A percentile compares a stretch with the other conserved stretches of the same genome.
Evolutionary conservation across 192 early-diverging fungal species (phyloP).

Genomic region (Pilaira anomala): DNA sequence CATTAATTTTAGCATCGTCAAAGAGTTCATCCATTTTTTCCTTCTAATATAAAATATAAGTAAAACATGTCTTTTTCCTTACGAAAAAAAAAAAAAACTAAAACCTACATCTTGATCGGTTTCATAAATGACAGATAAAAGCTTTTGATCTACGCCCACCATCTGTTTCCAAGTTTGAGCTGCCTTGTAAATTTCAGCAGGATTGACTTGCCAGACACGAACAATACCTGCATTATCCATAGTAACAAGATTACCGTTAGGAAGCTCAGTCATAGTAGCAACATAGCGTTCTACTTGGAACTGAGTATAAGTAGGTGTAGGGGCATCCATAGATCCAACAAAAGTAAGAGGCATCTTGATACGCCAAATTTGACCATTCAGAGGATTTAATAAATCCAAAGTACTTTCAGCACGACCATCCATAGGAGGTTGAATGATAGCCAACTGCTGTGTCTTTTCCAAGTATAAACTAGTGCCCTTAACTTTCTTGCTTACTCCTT

Average conservation of each 20-base stretch:
- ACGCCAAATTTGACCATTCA: slow-evolving; percentile 48
- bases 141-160: slow-evolving; percentile 55
- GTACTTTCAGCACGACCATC: slow-evolving; percentile 54
- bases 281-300: slow-evolving; percentile 43
- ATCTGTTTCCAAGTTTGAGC: slow-evolving; percentile 60
- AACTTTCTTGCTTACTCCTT: slow-evolving; percentile 23
- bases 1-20: slow-evolving; percentile 1
- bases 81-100: neutral
- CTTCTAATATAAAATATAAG: neutral
- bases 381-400: slow-evolving; percentile 52
- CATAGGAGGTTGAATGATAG: slow-evolving; percentile 22
- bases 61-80: neutral
- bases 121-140: slow-evolving; percentile 54
- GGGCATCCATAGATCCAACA: slow-evolving; percentile 28
- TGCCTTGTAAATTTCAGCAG: slow-evolving; percentile 48
- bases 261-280: slow-evolving; percentile 53
- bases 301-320: slow-evolving; percentile 39
- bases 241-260: slow-evolving; percentile 50
- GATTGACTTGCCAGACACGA: slow-evolving; percentile 57
- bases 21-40: neutral
- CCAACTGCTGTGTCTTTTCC: slow-evolving; percentile 47
- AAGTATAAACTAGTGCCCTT: slow-evolving; percentile 45
- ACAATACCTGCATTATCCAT: slow-evolving; percentile 58
- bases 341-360: slow-evolving; percentile 49
- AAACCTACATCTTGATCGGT: slow-evolving; percentile 38